These are phyloP conservation scores for Stemphylium lycopersici DNA, from an alignment of 2,329 filamentous ascomycete genomes.

Conservation along the genomic window DNA sequence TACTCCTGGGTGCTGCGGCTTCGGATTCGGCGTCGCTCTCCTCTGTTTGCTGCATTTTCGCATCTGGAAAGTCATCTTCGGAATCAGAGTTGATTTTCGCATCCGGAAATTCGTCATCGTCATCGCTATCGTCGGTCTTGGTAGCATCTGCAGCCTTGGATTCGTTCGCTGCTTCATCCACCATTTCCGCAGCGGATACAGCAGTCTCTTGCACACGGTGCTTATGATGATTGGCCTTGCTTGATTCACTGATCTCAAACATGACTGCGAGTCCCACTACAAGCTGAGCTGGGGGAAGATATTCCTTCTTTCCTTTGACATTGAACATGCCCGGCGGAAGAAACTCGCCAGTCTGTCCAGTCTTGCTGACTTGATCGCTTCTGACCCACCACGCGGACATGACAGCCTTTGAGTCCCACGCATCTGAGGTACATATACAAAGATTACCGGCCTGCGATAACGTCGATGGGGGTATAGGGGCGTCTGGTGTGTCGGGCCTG, in stretches of 20 bases:
- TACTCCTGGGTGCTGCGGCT: constrained; percentile 34
- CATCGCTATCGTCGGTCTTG: constrained; percentile 43
- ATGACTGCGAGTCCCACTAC: constrained; percentile 86
- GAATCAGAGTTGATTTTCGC: constrained; percentile 46
- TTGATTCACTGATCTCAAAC: constrained; percentile 88
- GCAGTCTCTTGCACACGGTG: constrained; percentile 64
- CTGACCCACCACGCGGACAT: constrained; percentile 98
- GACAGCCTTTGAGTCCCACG: constrained; percentile 95
- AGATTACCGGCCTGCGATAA: constrained; percentile 87
- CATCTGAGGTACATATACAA: constrained; percentile 81
- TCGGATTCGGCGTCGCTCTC: constrained; percentile 47
- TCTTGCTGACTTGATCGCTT: constrained; percentile 89
- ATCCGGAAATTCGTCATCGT: constrained; percentile 56
- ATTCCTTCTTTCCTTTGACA: constrained; percentile 87
- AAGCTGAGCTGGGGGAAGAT: constrained; percentile 83
- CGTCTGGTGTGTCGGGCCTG: constrained; percentile 74
- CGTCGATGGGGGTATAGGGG: constrained; percentile 89
- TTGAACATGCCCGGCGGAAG: constrained; percentile 79
- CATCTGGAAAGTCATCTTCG: constrained; percentile 56
- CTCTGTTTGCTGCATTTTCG: constrained; percentile 45
- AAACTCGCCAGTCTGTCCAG: constrained; percentile 78
- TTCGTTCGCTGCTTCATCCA: constrained; percentile 22
- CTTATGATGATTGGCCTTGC: constrained; percentile 78
- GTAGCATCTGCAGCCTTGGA: constrained; percentile 21
- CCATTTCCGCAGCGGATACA: constrained; percentile 29